Base-by-base conservation (phyloP, 2,329 filamentous ascomycete genomes). In the Thielaviopsis musarum region DNA sequence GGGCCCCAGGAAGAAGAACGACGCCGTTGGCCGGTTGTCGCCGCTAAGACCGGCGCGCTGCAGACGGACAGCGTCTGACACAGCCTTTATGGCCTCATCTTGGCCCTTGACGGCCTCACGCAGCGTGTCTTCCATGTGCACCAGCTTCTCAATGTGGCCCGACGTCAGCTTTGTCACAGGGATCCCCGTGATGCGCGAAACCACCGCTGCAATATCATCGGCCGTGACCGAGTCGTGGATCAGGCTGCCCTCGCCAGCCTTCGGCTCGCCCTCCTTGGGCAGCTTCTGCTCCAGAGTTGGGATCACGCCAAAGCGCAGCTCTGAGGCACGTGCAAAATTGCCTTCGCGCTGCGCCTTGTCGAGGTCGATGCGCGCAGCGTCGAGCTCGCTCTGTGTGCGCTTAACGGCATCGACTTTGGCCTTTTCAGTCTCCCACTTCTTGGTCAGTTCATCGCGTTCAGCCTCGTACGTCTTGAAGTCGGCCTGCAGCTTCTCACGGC, bases 1-100 rank as follows among this genome's bases (percentile, higher is more conserved):
- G 5, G 93, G 93, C 0, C 93, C 93, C 3, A 97, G 79, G 79
- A 97, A 96, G 85, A 97, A 96, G 75, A 97, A 96, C 0, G 87
- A 94, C 0, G 91, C 93, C 5, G 95, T 77, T 0, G 93, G 93
- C 0, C 90, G 80, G 70, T 96, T 95, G 66, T 96, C 89, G 38
- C 90, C 90, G 62, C 87, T 94, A 9, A 97, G 76, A 0, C 93
- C 93, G 9, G 93, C 93, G 64, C 93, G 81, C 71, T 97, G 93
- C 76, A 96, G 86, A 21, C 93, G 83, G 9, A 98, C 91, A 0
- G 93, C 93, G 68, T 97, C 87, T 38, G 91, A 86, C 1, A 97
- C 91, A 19, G 91, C 88, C 64, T 85, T 85, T 61, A 98, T 81
- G 6, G 93, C 93, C 67, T 97, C 91, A 64, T 97, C 91, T 69